Base-by-base conservation (phyloP, 2,329 filamentous ascomycete genomes). In the Reticulascus tulasneorum region DNA sequence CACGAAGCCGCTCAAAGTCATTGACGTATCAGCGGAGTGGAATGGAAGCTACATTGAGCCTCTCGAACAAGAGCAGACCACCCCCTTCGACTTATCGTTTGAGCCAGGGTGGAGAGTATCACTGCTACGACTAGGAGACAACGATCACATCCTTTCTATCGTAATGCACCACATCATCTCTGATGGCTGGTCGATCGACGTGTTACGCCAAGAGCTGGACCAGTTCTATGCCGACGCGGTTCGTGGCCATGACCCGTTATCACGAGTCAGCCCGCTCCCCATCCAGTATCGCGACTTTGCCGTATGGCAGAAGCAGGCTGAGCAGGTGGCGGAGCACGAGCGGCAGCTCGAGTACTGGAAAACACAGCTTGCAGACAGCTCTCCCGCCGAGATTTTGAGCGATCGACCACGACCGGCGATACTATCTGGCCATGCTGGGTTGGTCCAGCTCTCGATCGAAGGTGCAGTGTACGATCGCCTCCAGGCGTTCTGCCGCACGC, bases 161-260 rank as follows among this genome's bases (percentile, higher is more conserved):
- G 42, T 51, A 3, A 51, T 56, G 47, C 53, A 56, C 23, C 53
- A 55, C 12, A 54, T 53, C 16, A 40, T 55, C 6, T 50, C 51
- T 0, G 53, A 56, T 25, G 53, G 53, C 1, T 55, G 53, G 53
- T 56, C 53, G 3, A 31, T 55, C 4, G 50, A 55, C 11, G 38
- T 52, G 13, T 21, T 55, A 1, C 36, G 38, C 2, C 32, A 24
- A 3, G 53, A 55, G 15, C 42, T 55, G 7, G 38, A 20, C 2
- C 10, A 20, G 5, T 44, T 52, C 20, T 56, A 53, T 20, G 33
- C 39, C 1, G 38, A 38, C 20, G 47, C 44, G 2, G 9, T 45
- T 9, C 23, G 27, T 15, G 34, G 18, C 3, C 17, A 40, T 6
- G 44, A 50, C 18, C 47, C 43, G 2, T 18, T 47, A 2, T 37